Evolutionary conservation across 345 rosid genomes (phyloP).

Genomic region (Acer negundo): DNA sequence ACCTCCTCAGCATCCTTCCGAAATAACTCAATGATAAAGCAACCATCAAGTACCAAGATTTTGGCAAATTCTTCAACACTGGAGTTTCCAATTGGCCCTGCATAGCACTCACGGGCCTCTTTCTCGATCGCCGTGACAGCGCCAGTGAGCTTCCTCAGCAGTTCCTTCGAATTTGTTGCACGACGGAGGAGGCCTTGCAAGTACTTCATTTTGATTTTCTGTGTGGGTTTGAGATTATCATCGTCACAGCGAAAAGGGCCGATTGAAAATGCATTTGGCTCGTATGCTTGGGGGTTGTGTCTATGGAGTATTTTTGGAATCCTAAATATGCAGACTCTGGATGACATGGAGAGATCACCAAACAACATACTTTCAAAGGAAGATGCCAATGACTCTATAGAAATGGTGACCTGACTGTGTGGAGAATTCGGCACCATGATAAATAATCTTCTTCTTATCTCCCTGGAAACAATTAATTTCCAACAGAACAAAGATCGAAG

Average conservation of each 20-base stretch:
- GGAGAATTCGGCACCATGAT: neutral
- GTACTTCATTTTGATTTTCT: conserved; percentile 32
- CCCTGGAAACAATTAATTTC: neutral
- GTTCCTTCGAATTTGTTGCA: neutral
- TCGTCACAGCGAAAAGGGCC: conserved; percentile 30
- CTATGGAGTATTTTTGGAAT: conserved; percentile 26
- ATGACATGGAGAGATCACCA: conserved; percentile 9
- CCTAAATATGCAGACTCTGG: conserved; percentile 25
- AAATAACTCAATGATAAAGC: conserved; percentile 25
- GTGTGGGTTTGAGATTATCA: neutral
- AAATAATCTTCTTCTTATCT: neutral
- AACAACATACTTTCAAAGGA: conserved; percentile 20
- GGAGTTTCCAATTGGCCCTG: neutral
- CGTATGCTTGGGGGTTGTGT: conserved; percentile 24
- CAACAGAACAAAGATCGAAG: neutral
- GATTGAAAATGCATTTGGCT: conserved; percentile 32
- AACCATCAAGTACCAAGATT: conserved; percentile 27
- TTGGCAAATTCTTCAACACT: conserved; percentile 11
- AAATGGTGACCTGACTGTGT: neutral
- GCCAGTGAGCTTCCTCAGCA: neutral
- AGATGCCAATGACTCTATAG: conserved; percentile 6
- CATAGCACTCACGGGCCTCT: conserved; percentile 20
- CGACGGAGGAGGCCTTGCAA: conserved; percentile 22
- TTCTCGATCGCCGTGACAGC: neutral
- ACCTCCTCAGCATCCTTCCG: neutral